Conservation (phyloP, 2,329 filamentous ascomycete genomes). For the Lomentospora prolificans region DNA sequence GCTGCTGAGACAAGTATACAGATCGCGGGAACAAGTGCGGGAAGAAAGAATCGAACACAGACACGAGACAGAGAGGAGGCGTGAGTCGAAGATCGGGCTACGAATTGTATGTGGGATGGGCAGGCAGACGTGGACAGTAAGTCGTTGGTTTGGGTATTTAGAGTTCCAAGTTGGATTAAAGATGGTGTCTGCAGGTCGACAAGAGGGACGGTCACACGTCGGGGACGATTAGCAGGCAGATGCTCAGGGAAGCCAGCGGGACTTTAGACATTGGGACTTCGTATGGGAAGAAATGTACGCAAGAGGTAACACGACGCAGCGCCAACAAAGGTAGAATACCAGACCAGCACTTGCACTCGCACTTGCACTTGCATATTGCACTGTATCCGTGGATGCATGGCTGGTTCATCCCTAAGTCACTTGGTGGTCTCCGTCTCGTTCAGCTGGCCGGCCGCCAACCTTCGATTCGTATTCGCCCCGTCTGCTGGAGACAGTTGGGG, state of each 20-base stretch:
- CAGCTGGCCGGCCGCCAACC: neutral
- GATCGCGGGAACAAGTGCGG: constrained; percentile 1
- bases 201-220: neutral
- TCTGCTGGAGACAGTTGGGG: neutral
- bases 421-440: neutral
- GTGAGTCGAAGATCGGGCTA: neutral
- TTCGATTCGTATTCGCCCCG: neutral
- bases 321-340: neutral
- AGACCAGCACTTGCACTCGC: neutral
- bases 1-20: neutral
- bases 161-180: neutral
- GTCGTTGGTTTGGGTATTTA: neutral
- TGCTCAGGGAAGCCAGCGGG: neutral
- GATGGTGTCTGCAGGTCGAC: neutral
- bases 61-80: constrained; percentile 8
- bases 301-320: neutral
- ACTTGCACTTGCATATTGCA: neutral
- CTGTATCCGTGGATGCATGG: neutral
- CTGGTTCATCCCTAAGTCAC: neutral
- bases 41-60: neutral
- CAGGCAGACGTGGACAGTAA: neutral
- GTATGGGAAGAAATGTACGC: neutral
- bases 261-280: neutral
- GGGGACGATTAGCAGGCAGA: neutral
- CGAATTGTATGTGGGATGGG: constrained; percentile 8